Conservation (phyloP, 495 filamentous ascomycete species). For the Melanomma pulvis-pyrius region DNA sequence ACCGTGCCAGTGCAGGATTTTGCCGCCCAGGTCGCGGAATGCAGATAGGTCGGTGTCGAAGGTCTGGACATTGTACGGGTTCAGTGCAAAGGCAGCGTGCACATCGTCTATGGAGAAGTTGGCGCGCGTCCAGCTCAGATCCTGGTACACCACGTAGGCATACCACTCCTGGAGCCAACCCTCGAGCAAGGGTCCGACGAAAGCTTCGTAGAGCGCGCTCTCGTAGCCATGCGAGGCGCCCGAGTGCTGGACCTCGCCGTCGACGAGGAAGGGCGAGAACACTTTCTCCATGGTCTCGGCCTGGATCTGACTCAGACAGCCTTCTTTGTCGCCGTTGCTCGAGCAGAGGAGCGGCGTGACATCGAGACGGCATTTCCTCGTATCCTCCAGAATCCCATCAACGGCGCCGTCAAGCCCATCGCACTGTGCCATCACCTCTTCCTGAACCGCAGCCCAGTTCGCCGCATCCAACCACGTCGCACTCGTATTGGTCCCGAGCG, state of each 20-base stretch:
- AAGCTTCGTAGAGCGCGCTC: background rate
- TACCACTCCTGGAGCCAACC: conserved; percentile 8
- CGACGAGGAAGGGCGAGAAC: background rate
- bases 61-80: conserved; percentile 9
- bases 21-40: conserved; percentile 19
- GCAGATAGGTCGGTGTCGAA: conserved; percentile 10
- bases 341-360: background rate
- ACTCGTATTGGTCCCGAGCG: background rate
- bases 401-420: conserved; percentile 16
- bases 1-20: conserved; percentile 25
- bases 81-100: background rate
- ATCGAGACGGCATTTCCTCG: conserved; percentile 5
- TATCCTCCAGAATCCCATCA: conserved; percentile 21
- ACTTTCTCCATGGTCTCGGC: background rate
- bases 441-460: conserved; percentile 1
- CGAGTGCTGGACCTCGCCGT: background rate
- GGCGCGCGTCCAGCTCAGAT: background rate
- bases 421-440: conserved; percentile 13
- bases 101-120: background rate
- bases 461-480: background rate
- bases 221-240: conserved; percentile 8
- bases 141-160: background rate
- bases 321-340: background rate
- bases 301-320: conserved; percentile 1
- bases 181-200: background rate